These are phyloP conservation scores for Malus fusca DNA, from an alignment of 306 rosid genomes.

Conservation along the genomic window DNA sequence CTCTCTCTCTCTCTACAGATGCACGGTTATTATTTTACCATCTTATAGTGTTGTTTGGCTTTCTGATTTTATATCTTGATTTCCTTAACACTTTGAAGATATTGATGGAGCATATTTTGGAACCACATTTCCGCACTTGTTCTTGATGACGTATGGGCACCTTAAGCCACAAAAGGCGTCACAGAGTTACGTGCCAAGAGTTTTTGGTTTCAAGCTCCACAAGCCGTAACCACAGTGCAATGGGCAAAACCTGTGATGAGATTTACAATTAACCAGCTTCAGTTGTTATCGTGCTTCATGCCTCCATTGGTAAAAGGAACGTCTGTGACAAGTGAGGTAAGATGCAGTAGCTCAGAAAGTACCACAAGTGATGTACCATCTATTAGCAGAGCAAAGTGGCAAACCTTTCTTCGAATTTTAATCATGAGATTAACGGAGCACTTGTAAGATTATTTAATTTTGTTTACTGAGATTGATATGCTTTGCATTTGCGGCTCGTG, in stretches of 20 bases:
- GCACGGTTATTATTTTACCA: background rate
- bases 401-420: constrained; percentile 19
- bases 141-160: constrained; percentile 75
- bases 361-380: constrained; percentile 16
- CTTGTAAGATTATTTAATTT: constrained; percentile 29
- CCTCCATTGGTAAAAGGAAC: background rate
- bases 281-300: constrained; percentile 11
- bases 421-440: constrained; percentile 30
- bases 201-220: constrained; percentile 82
- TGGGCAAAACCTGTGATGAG: constrained; percentile 12
- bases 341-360: constrained; percentile 20
- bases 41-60: background rate
- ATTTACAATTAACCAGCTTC: constrained; percentile 13
- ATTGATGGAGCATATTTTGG: constrained; percentile 91
- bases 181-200: constrained; percentile 70
- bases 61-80: background rate
- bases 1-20: background rate
- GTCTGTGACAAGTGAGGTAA: constrained; percentile 16
- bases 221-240: constrained; percentile 40
- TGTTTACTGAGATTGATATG: constrained; percentile 2
- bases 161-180: constrained; percentile 67
- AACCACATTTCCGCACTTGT: constrained; percentile 72
- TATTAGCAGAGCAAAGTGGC: constrained; percentile 17
- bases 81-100: constrained; percentile 47
- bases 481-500: background rate